These are phyloP conservation scores for Trichoderma hamatum DNA, from an alignment of 2,329 filamentous ascomycete species.

Conservation along the genomic window DNA sequence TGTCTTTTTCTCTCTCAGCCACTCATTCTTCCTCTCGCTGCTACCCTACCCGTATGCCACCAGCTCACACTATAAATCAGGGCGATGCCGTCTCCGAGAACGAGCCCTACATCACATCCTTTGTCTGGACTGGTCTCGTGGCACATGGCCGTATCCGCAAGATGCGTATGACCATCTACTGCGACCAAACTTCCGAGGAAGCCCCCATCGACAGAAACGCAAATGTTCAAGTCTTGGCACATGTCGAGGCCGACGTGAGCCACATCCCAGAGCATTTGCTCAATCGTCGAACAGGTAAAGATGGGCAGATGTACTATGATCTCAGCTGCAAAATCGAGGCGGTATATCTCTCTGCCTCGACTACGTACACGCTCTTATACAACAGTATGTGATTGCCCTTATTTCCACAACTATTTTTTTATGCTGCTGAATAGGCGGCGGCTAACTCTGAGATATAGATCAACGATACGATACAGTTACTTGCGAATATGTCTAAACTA, in stretches of 20 bases:
- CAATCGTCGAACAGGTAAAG: conserved; percentile 39
- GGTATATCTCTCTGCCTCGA: conserved; percentile 47
- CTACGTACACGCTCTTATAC: conserved; percentile 48
- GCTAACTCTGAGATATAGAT: conserved; percentile 33
- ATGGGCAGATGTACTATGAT: conserved; percentile 47
- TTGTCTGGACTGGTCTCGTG: conserved; percentile 40
- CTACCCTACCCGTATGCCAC: neutral
- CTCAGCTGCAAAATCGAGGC: conserved; percentile 46
- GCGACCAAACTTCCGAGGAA: conserved; percentile 36
- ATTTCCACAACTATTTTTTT: conserved; percentile 29
- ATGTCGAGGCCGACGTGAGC: conserved; percentile 46
- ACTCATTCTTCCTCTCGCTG: neutral
- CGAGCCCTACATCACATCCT: conserved; percentile 41
- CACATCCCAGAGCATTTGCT: conserved; percentile 45
- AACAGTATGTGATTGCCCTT: conserved; percentile 40
- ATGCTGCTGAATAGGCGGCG: no score
- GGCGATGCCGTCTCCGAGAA: conserved; percentile 47
- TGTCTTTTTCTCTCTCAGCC: neutral
- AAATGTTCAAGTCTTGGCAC: conserved; percentile 43
- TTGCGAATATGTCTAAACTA: conserved; percentile 46
- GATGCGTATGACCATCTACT: conserved; percentile 44
- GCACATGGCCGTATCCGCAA: conserved; percentile 39
- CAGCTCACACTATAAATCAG: conserved; percentile 30
- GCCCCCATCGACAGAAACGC: conserved; percentile 43
- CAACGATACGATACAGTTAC: conserved; percentile 47